Evolutionary conservation across 495 filamentous ascomycete genomes (phyloP).

Genomic region (Daldinia concentrica): DNA sequence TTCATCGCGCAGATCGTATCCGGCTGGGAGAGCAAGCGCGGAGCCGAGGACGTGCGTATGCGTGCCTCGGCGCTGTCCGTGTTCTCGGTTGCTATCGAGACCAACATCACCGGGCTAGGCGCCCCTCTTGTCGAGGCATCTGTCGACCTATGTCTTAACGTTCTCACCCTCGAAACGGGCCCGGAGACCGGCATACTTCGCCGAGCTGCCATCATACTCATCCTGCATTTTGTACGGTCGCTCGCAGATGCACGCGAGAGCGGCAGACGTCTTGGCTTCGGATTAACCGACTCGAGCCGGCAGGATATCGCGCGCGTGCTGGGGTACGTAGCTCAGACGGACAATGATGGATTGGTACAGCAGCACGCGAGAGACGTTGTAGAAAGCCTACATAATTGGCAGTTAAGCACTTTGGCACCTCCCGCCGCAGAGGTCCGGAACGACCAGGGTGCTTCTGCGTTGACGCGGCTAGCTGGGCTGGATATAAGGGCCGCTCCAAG

Average conservation of each 20-base stretch:
- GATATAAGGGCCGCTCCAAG: slow-evolving; percentile 44
- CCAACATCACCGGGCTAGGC: slow-evolving; percentile 69
- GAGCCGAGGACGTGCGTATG: slow-evolving; percentile 78
- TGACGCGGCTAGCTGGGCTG: slow-evolving; percentile 57
- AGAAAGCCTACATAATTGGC: slow-evolving; percentile 77
- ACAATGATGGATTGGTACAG: slow-evolving; percentile 76
- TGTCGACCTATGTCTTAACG: slow-evolving; percentile 72
- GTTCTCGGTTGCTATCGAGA: slow-evolving; percentile 71
- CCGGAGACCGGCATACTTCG: slow-evolving; percentile 75
- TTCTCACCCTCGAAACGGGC: slow-evolving; percentile 71
- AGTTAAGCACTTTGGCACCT: slow-evolving; percentile 61
- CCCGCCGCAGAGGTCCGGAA: slow-evolving; percentile 18
- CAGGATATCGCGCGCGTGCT: slow-evolving; percentile 71
- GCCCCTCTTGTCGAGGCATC: slow-evolving; percentile 62
- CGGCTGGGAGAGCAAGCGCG: slow-evolving; percentile 76
- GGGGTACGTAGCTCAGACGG: slow-evolving; percentile 70
- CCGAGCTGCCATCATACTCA: slow-evolving; percentile 73
- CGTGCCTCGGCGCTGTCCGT: slow-evolving; percentile 82
- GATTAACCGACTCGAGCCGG: slow-evolving; percentile 68
- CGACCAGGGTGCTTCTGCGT: slow-evolving; percentile 24
- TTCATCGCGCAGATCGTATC: slow-evolving; percentile 71
- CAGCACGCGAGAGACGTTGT: slow-evolving; percentile 75
- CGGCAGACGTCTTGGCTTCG: slow-evolving; percentile 65
- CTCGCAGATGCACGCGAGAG: slow-evolving; percentile 66
- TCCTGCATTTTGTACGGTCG: slow-evolving; percentile 72